Evolutionary conservation across 352 stramenopile species (phyloP), one percentile per base, ranked within the genome.

Genomic region (Phytophthora ohioensis): DNA sequence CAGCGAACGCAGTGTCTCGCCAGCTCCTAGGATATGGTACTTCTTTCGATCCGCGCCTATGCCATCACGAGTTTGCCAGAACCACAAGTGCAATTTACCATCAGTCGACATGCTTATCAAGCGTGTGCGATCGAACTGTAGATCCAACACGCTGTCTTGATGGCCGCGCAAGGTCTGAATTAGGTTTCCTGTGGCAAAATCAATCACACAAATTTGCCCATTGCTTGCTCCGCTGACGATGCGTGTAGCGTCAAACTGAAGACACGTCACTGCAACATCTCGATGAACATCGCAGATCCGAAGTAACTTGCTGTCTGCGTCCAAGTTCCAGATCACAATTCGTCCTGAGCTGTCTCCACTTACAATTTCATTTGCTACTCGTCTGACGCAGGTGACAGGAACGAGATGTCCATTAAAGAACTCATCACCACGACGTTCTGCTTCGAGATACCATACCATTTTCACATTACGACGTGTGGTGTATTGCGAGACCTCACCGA

Each of bases 221-320:
- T 77, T 80, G 3, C 61, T 74, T 0, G 72, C 76, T 4, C 84
- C 84, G 13, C 82, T 92, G 35, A 94, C 79, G 51, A 95, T 86
- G 2, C 86, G 85, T 35, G 79, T 92, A 31, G 88, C 84, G 11
- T 95, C 88, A 61, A 93, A 93, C 57, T 92, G 81, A 47, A 95
- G 67, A 41, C 87, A 92, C 4, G 78, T 82, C 15, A 95, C 75
- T 3, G 80, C 58, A 12, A 71, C 73, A 51, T 79, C 73, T 60
- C 53, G 61, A 64, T 95, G 74, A 0, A 86, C 71, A 56, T 91
- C 74, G 15, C 87, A 92, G 3, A 90, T 81, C 8, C 85, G 73
- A 53, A 92, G 69, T 31, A 91, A 41, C 49, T 92, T 93, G 27
- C 54, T 80, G 2, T 84, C 77, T 6, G 81, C 79, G n/a, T 91